Base-by-base conservation (phyloP, 2,329 filamentous ascomycete genomes). In the Venturia aucupariae region DNA sequence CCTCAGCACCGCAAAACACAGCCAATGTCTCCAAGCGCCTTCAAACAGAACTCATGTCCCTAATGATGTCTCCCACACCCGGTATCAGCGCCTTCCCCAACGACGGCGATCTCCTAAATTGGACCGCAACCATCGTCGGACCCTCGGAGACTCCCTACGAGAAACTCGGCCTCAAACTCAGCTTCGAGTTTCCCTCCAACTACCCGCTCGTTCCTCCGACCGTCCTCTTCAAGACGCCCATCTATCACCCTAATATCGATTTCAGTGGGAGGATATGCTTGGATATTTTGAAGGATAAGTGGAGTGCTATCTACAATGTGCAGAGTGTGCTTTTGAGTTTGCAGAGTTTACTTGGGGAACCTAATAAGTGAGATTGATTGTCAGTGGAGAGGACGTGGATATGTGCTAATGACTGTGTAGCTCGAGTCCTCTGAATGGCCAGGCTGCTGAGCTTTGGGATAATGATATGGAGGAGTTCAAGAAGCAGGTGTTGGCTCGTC, bases 201-300 rank as follows among this genome's bases (percentile, higher is more conserved):
- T 99, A 99, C 75, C 94, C 94, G 11, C 97, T 97, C 76, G 85
- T 88, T 1, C 86, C 94, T 27, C 94, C 94, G 0, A 91, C 89
- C 2, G 94, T 99, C 22, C 84, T 96, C 66, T 99, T 97, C 86
- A 96, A 92, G 81, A 99, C 95, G 7, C 94, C 94, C 44, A 97
- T 99, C 78, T 99, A 97, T 82, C 94, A 99, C 77, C 94, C 94
- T 63, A 99, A 99, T 72, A 90, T 99, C 70, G 94, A 99, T 79
- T 97, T 99, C 80, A 92, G 90, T 3, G 94, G 94, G 48, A 86
- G 94, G 65, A 99, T 99, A 77, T 99, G 94, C 76, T 83, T 99
- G 67, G 95, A 99, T 73, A 99, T 99, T 70, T 82, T 99, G 68
- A 97, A 97, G 83, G 94, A 97, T 77, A 97, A 97, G 80, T 99